Evolutionary conservation across 352 stramenopile species (phyloP), one percentile per base, ranked within the genome.

Genomic region (Pythium myriotylum): DNA sequence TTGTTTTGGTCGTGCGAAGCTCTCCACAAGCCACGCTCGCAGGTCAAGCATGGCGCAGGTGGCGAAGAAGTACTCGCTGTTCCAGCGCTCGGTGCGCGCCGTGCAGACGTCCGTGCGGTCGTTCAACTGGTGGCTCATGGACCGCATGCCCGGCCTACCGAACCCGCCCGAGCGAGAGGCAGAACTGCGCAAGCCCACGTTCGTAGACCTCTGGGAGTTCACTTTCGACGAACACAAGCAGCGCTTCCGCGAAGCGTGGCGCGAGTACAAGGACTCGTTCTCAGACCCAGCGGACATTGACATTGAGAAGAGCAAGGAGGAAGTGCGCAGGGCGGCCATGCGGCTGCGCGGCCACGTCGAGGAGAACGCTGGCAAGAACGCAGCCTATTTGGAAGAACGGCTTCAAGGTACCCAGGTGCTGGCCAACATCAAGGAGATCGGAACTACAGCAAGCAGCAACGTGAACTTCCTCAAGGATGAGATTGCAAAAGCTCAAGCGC

Each of bases 161-260:
- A 89, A 92, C 59, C 79, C 86, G 26, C 84, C 81, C 3, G 81
- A 95, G 57, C 55, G 77, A 1, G 72, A 79, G 57, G 65, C 72
- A 32, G 32, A 75, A 51, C 40, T 83, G 51, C 69, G 71, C 19
- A 40, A 77, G 32, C 79, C 84, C 49, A 66, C 22, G 51, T 90
- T 90, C 59, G 71, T 81, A 14, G 82, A 95, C 54, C 73, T 95
- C 46, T 95, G 84, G 84, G 82, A 92, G 64, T 77, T 90, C 65
- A 85, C 86, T 32, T 29, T 87, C 37, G 76, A 67, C 2, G 86
- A 95, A 67, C 84, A 95, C 61, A 29, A 51, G 9, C 82, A 77
- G 39, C 79, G 87, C 55, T 70, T 84, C 33, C 58, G 59, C 42
- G 77, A 90, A 37, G 81, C 86, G 8, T 95, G 84, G 82, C 67